Percentiles rank a stretch among this genome's conserved stretches.
Conservation (phyloP, 495 filamentous ascomycete species). For the Penicillium parvum region DNA sequence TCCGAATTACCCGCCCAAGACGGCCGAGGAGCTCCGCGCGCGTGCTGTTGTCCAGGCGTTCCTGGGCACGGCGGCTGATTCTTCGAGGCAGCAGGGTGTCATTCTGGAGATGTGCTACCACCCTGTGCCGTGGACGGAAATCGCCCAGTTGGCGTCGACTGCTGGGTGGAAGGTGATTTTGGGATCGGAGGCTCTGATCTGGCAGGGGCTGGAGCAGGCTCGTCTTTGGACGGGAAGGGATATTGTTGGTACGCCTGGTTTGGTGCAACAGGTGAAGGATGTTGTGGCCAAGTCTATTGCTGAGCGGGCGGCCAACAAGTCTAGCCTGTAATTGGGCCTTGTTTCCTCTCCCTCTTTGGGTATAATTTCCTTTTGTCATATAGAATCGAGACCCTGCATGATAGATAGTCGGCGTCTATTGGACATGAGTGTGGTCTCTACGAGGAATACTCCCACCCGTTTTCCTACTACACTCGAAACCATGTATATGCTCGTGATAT, state of each 20-base stretch:
- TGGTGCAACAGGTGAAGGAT: conserved; percentile 49
- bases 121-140: conserved; percentile 60
- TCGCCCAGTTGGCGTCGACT: conserved; percentile 50
- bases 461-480: no score
- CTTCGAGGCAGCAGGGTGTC: conserved; percentile 49
- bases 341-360: conserved; percentile 4
- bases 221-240: conserved; percentile 58
- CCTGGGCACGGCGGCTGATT: conserved; percentile 28
- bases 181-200: conserved; percentile 69
- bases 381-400: conserved; percentile 29
- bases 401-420: conserved; percentile 18
- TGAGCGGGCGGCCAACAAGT: conserved; percentile 25
- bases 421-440: conserved; percentile 8
- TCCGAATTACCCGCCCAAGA: conserved; percentile 64
- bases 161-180: conserved; percentile 65
- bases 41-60: conserved; percentile 55
- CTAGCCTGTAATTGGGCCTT: conserved; percentile 26
- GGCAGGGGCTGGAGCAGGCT: conserved; percentile 70
- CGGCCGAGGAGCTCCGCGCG: conserved; percentile 51
- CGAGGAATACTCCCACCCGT: neutral
- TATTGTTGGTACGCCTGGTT: conserved; percentile 47
- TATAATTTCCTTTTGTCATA: conserved; percentile 23
- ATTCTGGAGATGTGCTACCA: conserved; percentile 82
- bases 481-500: neutral
- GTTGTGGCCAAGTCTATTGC: conserved; percentile 41